These are phyloP conservation scores for Chrysosporium queenslandicum DNA, from an alignment of 2,329 filamentous ascomycete species.

Conservation along the genomic window DNA sequence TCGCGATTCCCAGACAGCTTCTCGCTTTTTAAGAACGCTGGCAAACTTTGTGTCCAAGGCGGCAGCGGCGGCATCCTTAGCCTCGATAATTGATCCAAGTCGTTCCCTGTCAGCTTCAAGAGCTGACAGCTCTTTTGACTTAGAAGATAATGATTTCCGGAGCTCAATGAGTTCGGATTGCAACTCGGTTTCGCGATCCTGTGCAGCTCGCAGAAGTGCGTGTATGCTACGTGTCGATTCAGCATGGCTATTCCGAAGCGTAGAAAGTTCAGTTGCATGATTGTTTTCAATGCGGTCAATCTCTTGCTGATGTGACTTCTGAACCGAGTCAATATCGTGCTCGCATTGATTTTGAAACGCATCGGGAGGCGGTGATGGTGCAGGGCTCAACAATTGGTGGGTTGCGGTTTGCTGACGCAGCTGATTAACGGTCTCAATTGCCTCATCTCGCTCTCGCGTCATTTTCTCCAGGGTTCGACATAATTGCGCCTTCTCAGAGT, in stretches of 20 bases:
- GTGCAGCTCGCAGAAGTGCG: conserved; percentile 26
- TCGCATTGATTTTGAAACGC: not conserved
- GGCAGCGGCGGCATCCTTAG: conserved; percentile 33
- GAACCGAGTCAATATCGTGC: conserved; percentile 19
- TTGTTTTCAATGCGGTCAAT: conserved; percentile 30
- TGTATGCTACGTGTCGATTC: conserved; percentile 31
- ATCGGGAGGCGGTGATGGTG: conserved; percentile 23
- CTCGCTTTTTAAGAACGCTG: conserved; percentile 33
- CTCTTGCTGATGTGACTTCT: conserved; percentile 29
- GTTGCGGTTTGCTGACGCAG: conserved; percentile 20
- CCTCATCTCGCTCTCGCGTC: conserved; percentile 27
- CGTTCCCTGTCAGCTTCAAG: conserved; percentile 28
- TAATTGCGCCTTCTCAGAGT: conserved; percentile 24
- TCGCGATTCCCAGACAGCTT: conserved; percentile 36
- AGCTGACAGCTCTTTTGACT: conserved; percentile 19
- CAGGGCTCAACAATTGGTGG: conserved; percentile 25
- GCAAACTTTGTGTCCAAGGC: conserved; percentile 34
- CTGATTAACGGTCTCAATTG: conserved; percentile 24
- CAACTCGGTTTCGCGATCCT: conserved; percentile 29
- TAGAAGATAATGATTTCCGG: conserved; percentile 18
- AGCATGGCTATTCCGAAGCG: conserved; percentile 30
- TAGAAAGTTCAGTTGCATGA: conserved; percentile 30
- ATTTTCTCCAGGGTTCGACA: conserved; percentile 25
- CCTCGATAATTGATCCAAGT: conserved; percentile 28
- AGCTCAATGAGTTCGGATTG: conserved; percentile 26